A percentile compares a stretch with the other conserved stretches of the same genome.
Conservation (phyloP, 441 rosid genomes). For the Geranium incanum region DNA sequence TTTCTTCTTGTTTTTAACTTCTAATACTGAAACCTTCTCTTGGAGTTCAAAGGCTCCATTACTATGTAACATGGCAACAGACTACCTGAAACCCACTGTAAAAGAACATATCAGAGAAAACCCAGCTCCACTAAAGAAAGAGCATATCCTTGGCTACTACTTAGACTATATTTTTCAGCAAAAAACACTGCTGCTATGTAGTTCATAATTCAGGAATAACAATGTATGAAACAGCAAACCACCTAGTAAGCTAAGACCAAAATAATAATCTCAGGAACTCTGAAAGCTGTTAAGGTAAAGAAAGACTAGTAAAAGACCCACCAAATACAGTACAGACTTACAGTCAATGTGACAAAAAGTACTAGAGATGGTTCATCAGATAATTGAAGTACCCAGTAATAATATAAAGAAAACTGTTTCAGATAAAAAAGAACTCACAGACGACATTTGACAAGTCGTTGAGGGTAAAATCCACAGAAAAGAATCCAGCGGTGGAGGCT, state of each 20-base stretch:
- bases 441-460: constrained; percentile 1
- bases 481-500: neutral
- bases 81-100: neutral
- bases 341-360: neutral
- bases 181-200: neutral
- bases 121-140: too few species aligned
- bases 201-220: constrained; percentile 7
- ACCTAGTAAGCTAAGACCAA: neutral
- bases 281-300: neutral
- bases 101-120: too few species aligned
- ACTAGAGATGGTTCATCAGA: neutral
- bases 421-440: constrained; percentile 39
- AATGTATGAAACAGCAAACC: neutral
- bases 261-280: neutral
- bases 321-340: neutral
- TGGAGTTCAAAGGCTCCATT: neutral
- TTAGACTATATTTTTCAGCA: too few species aligned
- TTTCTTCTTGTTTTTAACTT: neutral
- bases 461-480: constrained; percentile 10
- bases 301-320: neutral
- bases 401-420: neutral
- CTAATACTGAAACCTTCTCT: neutral
- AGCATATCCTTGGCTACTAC: too few species aligned
- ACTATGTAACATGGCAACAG: neutral
- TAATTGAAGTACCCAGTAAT: neutral